A percentile compares a stretch with the other conserved stretches of the same genome.
Conservation (phyloP, 1,284 basidiomycete species). For the Pisolithus thermaeus region DNA sequence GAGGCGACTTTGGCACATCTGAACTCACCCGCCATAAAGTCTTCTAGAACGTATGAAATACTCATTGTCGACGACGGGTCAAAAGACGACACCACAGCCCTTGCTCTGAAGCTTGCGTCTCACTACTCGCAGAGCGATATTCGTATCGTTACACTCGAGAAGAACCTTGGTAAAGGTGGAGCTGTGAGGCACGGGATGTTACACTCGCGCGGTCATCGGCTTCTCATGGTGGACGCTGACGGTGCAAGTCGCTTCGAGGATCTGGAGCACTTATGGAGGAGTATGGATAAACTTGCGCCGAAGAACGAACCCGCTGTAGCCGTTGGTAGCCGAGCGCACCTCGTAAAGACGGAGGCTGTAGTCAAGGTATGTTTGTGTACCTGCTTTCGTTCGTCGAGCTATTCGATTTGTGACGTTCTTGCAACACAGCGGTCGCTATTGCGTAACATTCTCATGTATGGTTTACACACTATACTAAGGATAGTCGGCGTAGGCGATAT, state of each 20-base stretch:
- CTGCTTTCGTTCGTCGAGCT: neutral
- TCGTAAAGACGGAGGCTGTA: slow-evolving; percentile 89
- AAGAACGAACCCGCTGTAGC: slow-evolving; percentile 57
- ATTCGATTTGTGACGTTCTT: neutral
- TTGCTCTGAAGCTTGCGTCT: slow-evolving; percentile 61
- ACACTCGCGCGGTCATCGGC: slow-evolving; percentile 68
- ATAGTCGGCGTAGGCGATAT: slow-evolving; percentile 84
- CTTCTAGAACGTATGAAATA: slow-evolving; percentile 62
- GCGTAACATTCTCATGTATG: too few species aligned
- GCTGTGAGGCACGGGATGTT: slow-evolving; percentile 89
- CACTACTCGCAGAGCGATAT: slow-evolving; percentile 54
- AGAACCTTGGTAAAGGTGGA: slow-evolving; percentile 88
- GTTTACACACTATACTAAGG: too few species aligned
- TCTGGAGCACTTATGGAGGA: slow-evolving; percentile 65
- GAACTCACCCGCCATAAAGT: slow-evolving; percentile 27
- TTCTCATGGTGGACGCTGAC: slow-evolving; percentile 92
- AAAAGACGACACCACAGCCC: slow-evolving; percentile 63
- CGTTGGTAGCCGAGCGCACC: slow-evolving; percentile 85
- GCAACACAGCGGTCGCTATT: slow-evolving; percentile 67
- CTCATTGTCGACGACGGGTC: slow-evolving; percentile 90
- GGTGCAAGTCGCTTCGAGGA: slow-evolving; percentile 86
- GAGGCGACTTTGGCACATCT: slow-evolving; percentile 63
- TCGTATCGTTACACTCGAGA: slow-evolving; percentile 70
- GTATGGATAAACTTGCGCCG: slow-evolving; percentile 59
- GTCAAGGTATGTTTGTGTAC: slow-evolving; percentile 64